A percentile compares a stretch with the other conserved stretches of the same genome.
Evolutionary conservation across 2,329 filamentous ascomycete species (phyloP).

Genomic region (Escovopsis weberi): DNA sequence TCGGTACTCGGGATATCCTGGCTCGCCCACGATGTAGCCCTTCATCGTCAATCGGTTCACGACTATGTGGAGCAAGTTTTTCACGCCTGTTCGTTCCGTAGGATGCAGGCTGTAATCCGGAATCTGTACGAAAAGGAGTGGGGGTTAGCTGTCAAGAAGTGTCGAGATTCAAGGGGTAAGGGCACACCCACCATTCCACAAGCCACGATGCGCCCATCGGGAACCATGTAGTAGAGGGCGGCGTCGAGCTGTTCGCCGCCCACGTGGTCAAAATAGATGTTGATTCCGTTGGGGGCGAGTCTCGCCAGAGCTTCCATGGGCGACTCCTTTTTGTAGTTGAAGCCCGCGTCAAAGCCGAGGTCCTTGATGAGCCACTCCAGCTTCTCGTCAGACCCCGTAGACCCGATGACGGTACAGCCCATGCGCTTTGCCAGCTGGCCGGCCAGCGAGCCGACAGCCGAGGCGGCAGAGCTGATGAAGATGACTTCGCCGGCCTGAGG

Average conservation of each 20-base stretch:
- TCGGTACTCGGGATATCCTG: constrained; percentile 48
- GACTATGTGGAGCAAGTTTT: constrained; percentile 51
- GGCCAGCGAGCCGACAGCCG: constrained; percentile 70
- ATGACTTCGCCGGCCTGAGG: constrained; percentile 59
- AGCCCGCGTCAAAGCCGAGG: constrained; percentile 45
- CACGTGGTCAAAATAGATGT: constrained; percentile 47
- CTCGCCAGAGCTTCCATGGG: constrained; percentile 51
- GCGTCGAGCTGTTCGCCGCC: constrained; percentile 38
- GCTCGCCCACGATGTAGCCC: constrained; percentile 61
- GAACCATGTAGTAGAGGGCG: constrained; percentile 34
- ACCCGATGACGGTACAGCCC: constrained; percentile 65
- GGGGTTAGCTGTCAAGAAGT: fast-evolving
- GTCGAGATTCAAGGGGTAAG: too few relatives aligned
- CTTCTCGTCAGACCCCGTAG: constrained; percentile 68
- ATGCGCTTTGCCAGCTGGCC: constrained; percentile 74
- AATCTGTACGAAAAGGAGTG: constrained; percentile 27
- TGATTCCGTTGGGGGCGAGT: constrained; percentile 62
- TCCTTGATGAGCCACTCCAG: constrained; percentile 46
- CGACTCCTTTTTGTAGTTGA: constrained; percentile 81
- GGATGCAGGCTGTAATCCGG: constrained; percentile 53
- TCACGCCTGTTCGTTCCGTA: constrained; percentile 47
- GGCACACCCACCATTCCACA: constrained; percentile 41
- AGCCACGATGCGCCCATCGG: constrained; percentile 48
- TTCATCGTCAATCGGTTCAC: constrained; percentile 53
- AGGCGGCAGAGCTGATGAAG: constrained; percentile 65